phyloP scores from a whole-genome alignment of 805 yeast species.

The Yamadazyma scolyti region DNA sequence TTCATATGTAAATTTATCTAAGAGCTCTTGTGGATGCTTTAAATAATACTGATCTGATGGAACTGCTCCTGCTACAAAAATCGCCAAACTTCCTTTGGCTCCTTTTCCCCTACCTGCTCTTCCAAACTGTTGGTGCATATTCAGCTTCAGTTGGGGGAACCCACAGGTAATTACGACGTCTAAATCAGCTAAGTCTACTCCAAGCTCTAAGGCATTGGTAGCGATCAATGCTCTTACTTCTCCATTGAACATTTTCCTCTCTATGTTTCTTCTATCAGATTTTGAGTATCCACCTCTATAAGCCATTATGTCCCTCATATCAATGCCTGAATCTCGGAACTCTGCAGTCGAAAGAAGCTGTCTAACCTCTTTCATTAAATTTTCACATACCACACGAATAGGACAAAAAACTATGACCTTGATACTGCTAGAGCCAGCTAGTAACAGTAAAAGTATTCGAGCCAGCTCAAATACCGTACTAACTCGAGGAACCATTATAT shows the following conservation, averaged over 20 bases:
- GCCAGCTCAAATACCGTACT: constrained; percentile 77
- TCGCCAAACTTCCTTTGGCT: constrained; percentile 73
- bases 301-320: constrained; percentile 69
- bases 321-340: constrained; percentile 33
- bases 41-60: constrained; percentile 87
- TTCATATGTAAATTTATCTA: constrained; percentile 37
- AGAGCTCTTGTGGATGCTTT: constrained; percentile 58
- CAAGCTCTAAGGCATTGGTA: constrained; percentile 92
- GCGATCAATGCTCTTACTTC: constrained; percentile 82
- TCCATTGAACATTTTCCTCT: constrained; percentile 86
- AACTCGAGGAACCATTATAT: constrained; percentile 42
- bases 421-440: constrained; percentile 50
- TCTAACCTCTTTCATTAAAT: constrained; percentile 79
- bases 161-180: constrained; percentile 94
- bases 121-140: constrained; percentile 94
- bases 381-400: constrained; percentile 81
- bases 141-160: constrained; percentile 82
- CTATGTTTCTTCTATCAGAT: constrained; percentile 81
- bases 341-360: constrained; percentile 42
- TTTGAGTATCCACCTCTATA: constrained; percentile 95
- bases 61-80: constrained; percentile 75
- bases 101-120: constrained; percentile 85
- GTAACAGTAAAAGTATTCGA: constrained; percentile 61
- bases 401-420: constrained; percentile 89
- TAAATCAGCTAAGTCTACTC: constrained; percentile 89